These are phyloP conservation scores for Schizophyllum commune DNA, from an alignment of 1,284 basidiomycete genomes.

Conservation along the genomic window DNA sequence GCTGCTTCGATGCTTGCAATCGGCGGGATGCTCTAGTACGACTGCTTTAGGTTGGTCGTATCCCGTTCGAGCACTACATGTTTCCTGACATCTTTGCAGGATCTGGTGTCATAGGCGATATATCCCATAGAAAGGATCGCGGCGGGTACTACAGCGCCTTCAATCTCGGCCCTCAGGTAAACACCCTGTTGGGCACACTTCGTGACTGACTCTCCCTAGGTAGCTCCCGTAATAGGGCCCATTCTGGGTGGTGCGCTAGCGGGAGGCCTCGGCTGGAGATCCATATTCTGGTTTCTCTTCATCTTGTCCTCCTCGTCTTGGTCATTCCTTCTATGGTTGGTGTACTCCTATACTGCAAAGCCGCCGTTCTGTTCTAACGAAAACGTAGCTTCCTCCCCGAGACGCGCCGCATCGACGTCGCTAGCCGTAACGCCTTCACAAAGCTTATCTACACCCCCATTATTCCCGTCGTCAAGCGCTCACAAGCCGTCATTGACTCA, in stretches of 20 bases:
- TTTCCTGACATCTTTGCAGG: slow-evolving; percentile 23
- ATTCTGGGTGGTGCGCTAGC: slow-evolving; percentile 54
- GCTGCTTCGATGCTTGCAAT: slow-evolving; percentile 53
- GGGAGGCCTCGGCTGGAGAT: slow-evolving; percentile 58
- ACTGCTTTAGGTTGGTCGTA: slow-evolving; percentile 39
- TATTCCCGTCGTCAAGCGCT: slow-evolving; percentile 43
- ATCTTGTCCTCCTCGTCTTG: slow-evolving; percentile 52
- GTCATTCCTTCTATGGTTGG: slow-evolving; percentile 36
- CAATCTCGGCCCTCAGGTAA: slow-evolving; percentile 34
- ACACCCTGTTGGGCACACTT: background rate
- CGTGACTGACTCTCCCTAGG: slow-evolving; percentile 19
- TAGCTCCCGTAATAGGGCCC: slow-evolving; percentile 45
- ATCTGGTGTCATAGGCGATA: slow-evolving; percentile 50
- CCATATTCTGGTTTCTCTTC: slow-evolving; percentile 76
- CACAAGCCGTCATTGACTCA: slow-evolving; percentile 8
- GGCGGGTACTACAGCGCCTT: slow-evolving; percentile 47
- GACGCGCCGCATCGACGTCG: slow-evolving; percentile 48
- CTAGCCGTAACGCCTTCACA: slow-evolving; percentile 46
- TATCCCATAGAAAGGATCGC: slow-evolving; percentile 41
- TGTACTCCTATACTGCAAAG: background rate
- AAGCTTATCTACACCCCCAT: slow-evolving; percentile 42
- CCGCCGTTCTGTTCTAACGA: background rate
- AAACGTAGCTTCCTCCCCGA: slow-evolving; percentile 50
- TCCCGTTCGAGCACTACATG: background rate
- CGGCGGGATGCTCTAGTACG: slow-evolving; percentile 52